Evolutionary conservation across 164 flowering plant genomes (phyloP).

Genomic region (Vitis amurensis): DNA sequence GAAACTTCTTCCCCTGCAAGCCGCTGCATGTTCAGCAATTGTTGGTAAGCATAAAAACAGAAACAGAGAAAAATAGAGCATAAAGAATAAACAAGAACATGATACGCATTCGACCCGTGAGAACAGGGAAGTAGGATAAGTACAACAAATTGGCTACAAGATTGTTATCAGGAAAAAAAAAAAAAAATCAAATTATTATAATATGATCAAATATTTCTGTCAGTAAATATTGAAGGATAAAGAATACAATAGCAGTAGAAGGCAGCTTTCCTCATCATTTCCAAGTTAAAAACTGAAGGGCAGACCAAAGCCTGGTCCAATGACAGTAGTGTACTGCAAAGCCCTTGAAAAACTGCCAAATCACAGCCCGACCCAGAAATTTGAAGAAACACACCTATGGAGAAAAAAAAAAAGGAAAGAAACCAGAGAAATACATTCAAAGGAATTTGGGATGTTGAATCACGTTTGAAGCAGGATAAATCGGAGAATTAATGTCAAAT

Average conservation of each 20-base stretch:
- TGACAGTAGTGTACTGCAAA: slow-evolving; percentile 57
- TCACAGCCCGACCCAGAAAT: slow-evolving; percentile 1
- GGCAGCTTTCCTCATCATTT: slow-evolving; percentile 50
- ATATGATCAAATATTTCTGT: not conserved
- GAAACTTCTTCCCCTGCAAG: slow-evolving; percentile 83
- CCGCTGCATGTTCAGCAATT: slow-evolving; percentile 47
- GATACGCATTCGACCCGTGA: not conserved
- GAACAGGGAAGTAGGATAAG: not conserved
- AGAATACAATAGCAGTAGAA: slow-evolving; percentile 73
- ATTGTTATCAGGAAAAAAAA: not conserved
- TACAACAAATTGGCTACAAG: not conserved
- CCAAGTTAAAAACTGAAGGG: slow-evolving; percentile 63
- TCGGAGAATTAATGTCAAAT: not conserved
- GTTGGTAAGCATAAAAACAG: not conserved
- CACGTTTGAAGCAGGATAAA: not conserved
- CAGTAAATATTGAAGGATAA: slow-evolving; percentile 53
- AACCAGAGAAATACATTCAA: no score
- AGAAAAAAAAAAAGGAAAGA: not conserved
- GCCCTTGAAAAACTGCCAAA: slow-evolving; percentile 65
- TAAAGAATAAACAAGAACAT: not conserved
- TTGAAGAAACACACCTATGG: not conserved
- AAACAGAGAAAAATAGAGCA: not conserved
- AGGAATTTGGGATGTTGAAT: not conserved
- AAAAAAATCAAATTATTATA: not conserved
- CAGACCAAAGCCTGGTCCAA: slow-evolving; percentile 85